Base-by-base conservation (phyloP, 1,139 yeast species). In the Saccharomycopsis phalli region DNA sequence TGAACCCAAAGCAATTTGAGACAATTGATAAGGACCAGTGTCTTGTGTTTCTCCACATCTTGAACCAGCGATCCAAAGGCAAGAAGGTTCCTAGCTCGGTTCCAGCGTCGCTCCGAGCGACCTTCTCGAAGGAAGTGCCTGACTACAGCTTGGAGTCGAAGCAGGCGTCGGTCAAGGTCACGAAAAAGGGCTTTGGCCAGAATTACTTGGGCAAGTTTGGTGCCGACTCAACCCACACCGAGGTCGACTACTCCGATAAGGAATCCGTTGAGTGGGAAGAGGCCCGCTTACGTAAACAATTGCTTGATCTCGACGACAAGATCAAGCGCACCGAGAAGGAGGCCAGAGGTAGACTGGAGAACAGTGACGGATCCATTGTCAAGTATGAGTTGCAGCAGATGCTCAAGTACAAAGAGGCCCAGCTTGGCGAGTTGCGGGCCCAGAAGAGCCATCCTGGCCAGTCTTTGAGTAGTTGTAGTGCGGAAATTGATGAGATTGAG, bases 21-120 rank as follows among this genome's bases (percentile, higher is more conserved):
- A 80, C 94, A 13, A 86, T 91, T 49, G 97, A 88, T 59, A 86
- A 82, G 53, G 97, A 91, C 60, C 98, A 93, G 58, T 79, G 87
- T 21, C 64, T 87, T 50, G 94, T 84, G 28, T 87, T 84, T 51
- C 67, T 91, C 50, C 98, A 91, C 61, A 86, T 88, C 50, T 69
- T 91, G 53, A 86, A 87, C 60, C 95, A 88, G 60, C 72, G 96
- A 52, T 83, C 86, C 47, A 79, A 80, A 54, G 95, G 95, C 26
- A 79, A 80, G 52, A 68, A 93, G 47, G 77, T 91, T 27, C 98
- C 98, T 31, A 68, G 94, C 45, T 81, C 87, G n/a, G 88, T 91
- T 4, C 98, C 98, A n/a, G 83, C 91, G 1, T 76, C 93, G 6
- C 67, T 93, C 50, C 71, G 95, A 41, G 95, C 96, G 3, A 83